phyloP scores from a whole-genome alignment of 441 rosid genomes.

The Jatropha multifida region DNA sequence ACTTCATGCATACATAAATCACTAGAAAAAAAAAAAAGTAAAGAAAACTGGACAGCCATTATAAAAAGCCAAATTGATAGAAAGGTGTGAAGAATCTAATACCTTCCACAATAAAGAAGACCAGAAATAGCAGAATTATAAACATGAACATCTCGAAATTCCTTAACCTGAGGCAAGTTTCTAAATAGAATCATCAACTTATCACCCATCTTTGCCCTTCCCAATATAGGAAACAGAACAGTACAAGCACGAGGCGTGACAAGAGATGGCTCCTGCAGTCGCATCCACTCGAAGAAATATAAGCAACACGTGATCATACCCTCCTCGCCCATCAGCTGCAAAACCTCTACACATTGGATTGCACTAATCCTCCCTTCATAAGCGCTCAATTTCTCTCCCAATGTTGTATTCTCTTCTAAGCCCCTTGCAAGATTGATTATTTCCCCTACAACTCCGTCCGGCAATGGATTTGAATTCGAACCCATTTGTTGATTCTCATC shows the following conservation, averaged over 20 bases:
- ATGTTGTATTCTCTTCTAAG: constrained; percentile 50
- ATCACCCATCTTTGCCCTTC: constrained; percentile 63
- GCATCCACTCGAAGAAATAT: constrained; percentile 88
- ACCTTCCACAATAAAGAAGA: constrained; percentile 61
- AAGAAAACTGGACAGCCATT: background rate
- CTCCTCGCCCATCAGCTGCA: constrained; percentile 56
- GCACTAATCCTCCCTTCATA: constrained; percentile 42
- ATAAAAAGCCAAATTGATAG: background rate
- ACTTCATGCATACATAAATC: no score
- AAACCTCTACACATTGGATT: constrained; percentile 52
- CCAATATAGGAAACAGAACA: constrained; percentile 65
- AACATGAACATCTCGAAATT: constrained; percentile 64
- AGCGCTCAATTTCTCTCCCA: constrained; percentile 59
- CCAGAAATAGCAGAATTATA: constrained; percentile 79
- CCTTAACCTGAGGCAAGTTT: constrained; percentile 61
- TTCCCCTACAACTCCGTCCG: constrained; percentile 38
- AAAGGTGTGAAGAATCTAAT: constrained; percentile 7
- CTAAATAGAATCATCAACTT: constrained; percentile 49
- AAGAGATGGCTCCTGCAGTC: constrained; percentile 65
- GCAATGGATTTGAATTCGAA: constrained; percentile 18
- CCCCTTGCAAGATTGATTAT: constrained; percentile 51
- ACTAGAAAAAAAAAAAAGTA: no score
- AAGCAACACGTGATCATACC: constrained; percentile 52
- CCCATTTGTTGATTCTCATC: constrained; percentile 26
- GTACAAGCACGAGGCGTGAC: constrained; percentile 68